Base-by-base conservation (phyloP, 306 rosid genomes). In the Sphenostylis stenocarpa region DNA sequence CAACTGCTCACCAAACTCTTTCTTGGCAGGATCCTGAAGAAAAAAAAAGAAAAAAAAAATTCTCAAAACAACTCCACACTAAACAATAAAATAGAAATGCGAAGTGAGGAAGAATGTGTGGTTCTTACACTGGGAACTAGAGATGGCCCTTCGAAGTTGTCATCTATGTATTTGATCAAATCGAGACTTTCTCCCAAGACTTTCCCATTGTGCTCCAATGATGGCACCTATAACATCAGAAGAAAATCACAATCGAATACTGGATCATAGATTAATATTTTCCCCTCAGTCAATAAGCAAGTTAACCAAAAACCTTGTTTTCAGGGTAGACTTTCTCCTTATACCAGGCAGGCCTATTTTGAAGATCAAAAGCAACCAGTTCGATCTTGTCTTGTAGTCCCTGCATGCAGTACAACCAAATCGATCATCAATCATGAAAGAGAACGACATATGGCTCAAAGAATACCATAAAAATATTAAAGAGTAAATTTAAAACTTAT, bases 121-220 rank as follows among this genome's bases (percentile, higher is more conserved):
- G 19, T n/a, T 81, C 78, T 81, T 85, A 88, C 97, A 77, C 6
- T 73, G 13, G 96, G 92, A 76, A 70, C 20, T 38, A 90, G 84
- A 71, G 97, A 89, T 28, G 83, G 71, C 44, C 88, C 88, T 53
- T 81, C 83, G 8, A 85, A 85, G 72, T 81, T 81, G 14, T 13
- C 76, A 66, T 93, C 89, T 13, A 93, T 1, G 67, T 91, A 91
- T 73, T 87, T 90, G 79, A 90, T 67, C 82, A 91, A 78, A 76
- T 88, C 93, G 39, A 93, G 92, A 75, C 97, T 91, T 78, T 91
- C 98, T 67, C 93, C 97, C 47, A 88, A 66, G 43, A 93, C 79
- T 75, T 91, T 85, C 9, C 93, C 91, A 33, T 93, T 83, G 84
- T 90, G 97, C 85, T 93, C 97, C 88, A 90, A 75, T 0, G 93